A percentile compares a stretch with the other conserved stretches of the same genome.
These are phyloP conservation scores for Leptographium radiaticola DNA, from an alignment of 2,329 filamentous ascomycete genomes.

Conservation along the genomic window DNA sequence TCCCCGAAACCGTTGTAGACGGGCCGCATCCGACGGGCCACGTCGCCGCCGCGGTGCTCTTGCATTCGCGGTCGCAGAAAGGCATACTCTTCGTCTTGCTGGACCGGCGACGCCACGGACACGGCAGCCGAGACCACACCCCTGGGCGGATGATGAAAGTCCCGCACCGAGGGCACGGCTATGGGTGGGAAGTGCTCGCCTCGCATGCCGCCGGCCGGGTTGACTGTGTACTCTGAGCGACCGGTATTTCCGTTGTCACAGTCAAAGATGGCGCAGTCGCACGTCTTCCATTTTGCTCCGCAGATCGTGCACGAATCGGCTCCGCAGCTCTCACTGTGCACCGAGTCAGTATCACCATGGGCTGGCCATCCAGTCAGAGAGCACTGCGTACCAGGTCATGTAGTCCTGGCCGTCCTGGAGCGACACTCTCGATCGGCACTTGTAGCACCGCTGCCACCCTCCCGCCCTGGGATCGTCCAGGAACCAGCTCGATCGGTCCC, in stretches of 20 bases:
- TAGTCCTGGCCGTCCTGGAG: slow-evolving; percentile 76
- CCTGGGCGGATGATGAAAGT: slow-evolving; percentile 13
- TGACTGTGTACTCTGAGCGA: slow-evolving; percentile 37
- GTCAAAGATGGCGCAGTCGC: slow-evolving; percentile 72
- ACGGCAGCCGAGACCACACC: slow-evolving; percentile 3
- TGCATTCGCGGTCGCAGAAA: slow-evolving; percentile 26
- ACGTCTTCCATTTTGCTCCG: slow-evolving; percentile 68
- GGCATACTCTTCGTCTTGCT: slow-evolving; percentile 33
- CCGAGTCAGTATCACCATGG: not conserved
- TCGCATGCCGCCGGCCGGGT: slow-evolving; percentile 23
- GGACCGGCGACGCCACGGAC: slow-evolving; percentile 15
- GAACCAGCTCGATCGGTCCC: slow-evolving; percentile 52
- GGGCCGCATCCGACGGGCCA: slow-evolving; percentile 22
- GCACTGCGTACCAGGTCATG: slow-evolving; percentile 62
- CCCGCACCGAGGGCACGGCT: slow-evolving; percentile 16
- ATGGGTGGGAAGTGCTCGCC: slow-evolving; percentile 19
- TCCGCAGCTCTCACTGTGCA: slow-evolving; percentile 47
- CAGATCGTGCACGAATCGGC: slow-evolving; percentile 84
- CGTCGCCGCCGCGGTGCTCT: slow-evolving; percentile 31
- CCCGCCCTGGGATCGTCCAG: slow-evolving; percentile 51
- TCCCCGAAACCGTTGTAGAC: slow-evolving; percentile 22
- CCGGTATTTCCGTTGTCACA: slow-evolving; percentile 43
- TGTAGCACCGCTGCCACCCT: slow-evolving; percentile 65
- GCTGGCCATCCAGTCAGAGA: not conserved
- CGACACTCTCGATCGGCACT: slow-evolving; percentile 62